Conservation (phyloP, 441 rosid genomes). For the Adansonia madagascariensis region DNA sequence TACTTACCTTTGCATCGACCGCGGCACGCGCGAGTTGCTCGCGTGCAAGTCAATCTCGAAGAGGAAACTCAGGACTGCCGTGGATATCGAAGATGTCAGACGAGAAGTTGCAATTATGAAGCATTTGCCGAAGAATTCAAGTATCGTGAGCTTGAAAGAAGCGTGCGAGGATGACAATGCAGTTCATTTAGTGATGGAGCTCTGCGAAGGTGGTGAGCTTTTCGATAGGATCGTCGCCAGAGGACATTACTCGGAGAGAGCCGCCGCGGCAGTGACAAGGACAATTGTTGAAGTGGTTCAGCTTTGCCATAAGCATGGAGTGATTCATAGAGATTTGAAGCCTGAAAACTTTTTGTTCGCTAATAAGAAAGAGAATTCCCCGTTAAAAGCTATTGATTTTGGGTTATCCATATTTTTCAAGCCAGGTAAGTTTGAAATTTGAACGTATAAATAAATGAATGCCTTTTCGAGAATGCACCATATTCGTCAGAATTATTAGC, state of each 20-base stretch:
- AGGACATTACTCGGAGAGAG: conserved; percentile 96
- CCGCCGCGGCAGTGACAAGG: conserved; percentile 85
- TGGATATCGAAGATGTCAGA: no score
- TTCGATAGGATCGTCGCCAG: conserved; percentile 97
- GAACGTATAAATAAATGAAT: neutral
- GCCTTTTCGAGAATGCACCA: neutral
- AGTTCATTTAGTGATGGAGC: no score
- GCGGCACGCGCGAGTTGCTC: conserved; percentile 70
- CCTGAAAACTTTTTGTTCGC: no score
- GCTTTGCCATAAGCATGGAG: conserved; percentile 62
- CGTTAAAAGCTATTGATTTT: no score
- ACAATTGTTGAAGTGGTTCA: conserved; percentile 95
- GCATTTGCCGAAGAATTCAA: no score
- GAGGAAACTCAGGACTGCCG: conserved; percentile 70
- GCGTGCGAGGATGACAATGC: no score
- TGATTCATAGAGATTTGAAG: no score
- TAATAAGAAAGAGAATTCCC: no score
- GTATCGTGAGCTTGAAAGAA: no score
- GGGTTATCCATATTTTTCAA: conserved; percentile 66
- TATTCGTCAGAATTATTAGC: neutral
- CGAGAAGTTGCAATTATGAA: no score
- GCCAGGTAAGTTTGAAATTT: conserved; percentile 56
- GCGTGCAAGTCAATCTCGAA: conserved; percentile 96
- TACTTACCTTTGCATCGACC: conserved; percentile 87
- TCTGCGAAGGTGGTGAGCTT: conserved; percentile 26